phyloP scores from a whole-genome alignment of 441 rosid species.

The Brassica balearica region DNA sequence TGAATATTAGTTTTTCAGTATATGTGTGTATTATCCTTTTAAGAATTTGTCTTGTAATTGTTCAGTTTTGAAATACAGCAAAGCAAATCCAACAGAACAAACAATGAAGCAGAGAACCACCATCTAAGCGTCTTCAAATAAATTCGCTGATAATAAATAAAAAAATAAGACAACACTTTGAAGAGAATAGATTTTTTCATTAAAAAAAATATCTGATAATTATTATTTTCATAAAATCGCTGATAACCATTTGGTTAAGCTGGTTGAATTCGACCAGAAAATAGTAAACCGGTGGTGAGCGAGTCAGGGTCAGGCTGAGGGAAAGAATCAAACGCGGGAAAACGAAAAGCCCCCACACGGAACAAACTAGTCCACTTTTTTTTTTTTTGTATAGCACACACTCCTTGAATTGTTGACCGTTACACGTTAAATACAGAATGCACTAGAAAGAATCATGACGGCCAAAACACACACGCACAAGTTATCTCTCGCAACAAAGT shows the following conservation, averaged over 20 bases:
- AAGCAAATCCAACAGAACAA: no score
- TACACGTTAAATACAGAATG: background rate
- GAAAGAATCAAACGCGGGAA: slow-evolving; percentile 37
- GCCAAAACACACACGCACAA: background rate
- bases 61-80: no score
- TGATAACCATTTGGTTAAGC: background rate
- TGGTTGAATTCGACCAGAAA: slow-evolving; percentile 4
- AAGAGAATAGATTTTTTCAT: no score
- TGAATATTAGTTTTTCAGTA: no score
- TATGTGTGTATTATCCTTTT: no score
- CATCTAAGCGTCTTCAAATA: no score
- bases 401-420: slow-evolving; percentile 19
- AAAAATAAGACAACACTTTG: no score
- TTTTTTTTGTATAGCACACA: slow-evolving; percentile 10
- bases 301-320: slow-evolving; percentile 14
- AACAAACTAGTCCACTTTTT: slow-evolving; percentile 14
- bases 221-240: background rate
- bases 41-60: no score
- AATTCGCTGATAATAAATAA: no score
- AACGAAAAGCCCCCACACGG: slow-evolving; percentile 12
- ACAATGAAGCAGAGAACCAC: no score
- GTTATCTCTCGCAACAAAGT: slow-evolving; percentile 4
- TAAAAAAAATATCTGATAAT: no score
- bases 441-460: slow-evolving; percentile 15
- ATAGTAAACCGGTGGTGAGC: slow-evolving; percentile 11